Percentiles rank a stretch among this genome's conserved stretches.
phyloP scores from a whole-genome alignment of 805 yeast genomes.

The Lachancea dasiensis region DNA sequence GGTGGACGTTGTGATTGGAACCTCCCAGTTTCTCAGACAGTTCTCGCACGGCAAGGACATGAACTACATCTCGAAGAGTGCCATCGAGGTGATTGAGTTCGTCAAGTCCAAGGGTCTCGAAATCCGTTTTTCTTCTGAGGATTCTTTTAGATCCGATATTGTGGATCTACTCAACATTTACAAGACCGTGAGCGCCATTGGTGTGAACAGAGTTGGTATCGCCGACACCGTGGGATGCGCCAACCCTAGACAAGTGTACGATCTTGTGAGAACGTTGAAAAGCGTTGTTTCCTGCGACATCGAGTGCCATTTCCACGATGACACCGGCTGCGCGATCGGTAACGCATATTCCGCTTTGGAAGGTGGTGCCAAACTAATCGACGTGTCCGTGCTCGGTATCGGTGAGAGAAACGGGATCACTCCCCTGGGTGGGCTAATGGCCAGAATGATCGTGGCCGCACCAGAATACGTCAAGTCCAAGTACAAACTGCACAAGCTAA shows the following conservation, averaged over 20 bases:
- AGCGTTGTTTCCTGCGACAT: slow-evolving; percentile 94
- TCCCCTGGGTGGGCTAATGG: slow-evolving; percentile 96
- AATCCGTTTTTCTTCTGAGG: slow-evolving; percentile 94
- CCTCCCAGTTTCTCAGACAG: slow-evolving; percentile 89
- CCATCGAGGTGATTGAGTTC: slow-evolving; percentile 93
- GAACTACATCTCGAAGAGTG: slow-evolving; percentile 94
- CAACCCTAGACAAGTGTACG: slow-evolving; percentile 97
- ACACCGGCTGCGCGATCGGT: slow-evolving; percentile 98
- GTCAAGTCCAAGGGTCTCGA: slow-evolving; percentile 96
- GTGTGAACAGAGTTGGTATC: slow-evolving; percentile 97
- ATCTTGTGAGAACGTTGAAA: slow-evolving; percentile 86
- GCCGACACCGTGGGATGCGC: slow-evolving; percentile 99
- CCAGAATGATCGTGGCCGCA: slow-evolving; percentile 97
- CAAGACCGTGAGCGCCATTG: slow-evolving; percentile 93
- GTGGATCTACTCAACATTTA: slow-evolving; percentile 93
- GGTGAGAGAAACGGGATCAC: slow-evolving; percentile 99
- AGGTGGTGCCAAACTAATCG: slow-evolving; percentile 93
- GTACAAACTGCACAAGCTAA: slow-evolving; percentile 89
- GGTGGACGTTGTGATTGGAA: slow-evolving; percentile 96
- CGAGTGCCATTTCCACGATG: slow-evolving; percentile 98
- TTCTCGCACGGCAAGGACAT: slow-evolving; percentile 97
- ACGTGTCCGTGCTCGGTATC: slow-evolving; percentile 94
- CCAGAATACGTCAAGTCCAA: slow-evolving; percentile 91
- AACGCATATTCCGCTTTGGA: slow-evolving; percentile 97
- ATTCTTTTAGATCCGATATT: slow-evolving; percentile 93